Conservation (phyloP, 257 asterid species). For the Apocynum venetum region DNA sequence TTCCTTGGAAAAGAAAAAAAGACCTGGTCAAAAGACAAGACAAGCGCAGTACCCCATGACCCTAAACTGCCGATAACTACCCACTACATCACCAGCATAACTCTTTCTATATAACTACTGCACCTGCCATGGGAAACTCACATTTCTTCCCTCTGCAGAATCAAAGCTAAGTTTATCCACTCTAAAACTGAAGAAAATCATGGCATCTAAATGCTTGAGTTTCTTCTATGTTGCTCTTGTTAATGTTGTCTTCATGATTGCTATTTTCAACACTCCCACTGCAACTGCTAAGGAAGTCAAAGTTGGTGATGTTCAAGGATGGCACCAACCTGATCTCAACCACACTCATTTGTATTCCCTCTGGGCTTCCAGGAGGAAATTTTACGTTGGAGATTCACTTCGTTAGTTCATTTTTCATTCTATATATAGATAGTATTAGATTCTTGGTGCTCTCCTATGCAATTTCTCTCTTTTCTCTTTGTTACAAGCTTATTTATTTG, state of each 20-base stretch:
- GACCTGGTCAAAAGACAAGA: slow-evolving; percentile 6
- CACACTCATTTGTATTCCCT: slow-evolving; percentile 41
- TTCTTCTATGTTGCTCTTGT: neutral
- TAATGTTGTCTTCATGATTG: neutral
- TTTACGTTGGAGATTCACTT: slow-evolving; percentile 63
- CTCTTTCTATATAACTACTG: neutral
- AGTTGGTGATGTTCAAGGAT: slow-evolving; percentile 55
- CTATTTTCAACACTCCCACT: slow-evolving; percentile 13
- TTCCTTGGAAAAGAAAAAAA: neutral
- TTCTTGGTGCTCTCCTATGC: neutral
- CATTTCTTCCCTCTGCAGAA: neutral
- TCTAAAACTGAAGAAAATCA: neutral
- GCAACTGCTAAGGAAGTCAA: slow-evolving; percentile 51
- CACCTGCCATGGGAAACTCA: neutral
- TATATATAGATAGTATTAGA: no score
- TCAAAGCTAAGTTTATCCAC: neutral
- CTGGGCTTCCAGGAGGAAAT: slow-evolving; percentile 49
- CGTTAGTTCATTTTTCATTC: slow-evolving; percentile 38
- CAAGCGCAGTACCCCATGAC: neutral
- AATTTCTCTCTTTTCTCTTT: no score
- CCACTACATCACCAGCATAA: neutral
- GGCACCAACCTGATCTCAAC: slow-evolving; percentile 48
- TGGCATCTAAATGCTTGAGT: slow-evolving; percentile 1
- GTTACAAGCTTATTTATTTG: no score
- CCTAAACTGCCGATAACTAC: neutral